These are phyloP conservation scores for Plantago ovata DNA, from an alignment of 257 asterid genomes.

Conservation along the genomic window DNA sequence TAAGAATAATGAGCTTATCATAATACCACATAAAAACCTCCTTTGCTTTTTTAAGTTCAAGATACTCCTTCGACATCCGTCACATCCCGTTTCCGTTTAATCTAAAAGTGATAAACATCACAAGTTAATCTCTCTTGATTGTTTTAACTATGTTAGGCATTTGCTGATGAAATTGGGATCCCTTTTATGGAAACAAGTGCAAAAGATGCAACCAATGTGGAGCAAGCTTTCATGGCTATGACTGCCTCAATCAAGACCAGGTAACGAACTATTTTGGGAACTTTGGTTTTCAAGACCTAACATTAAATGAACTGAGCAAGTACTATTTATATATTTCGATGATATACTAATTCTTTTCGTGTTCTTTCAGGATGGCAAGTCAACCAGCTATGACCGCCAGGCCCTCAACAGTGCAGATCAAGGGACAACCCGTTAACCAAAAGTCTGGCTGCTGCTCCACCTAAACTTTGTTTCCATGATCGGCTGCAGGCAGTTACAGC, in stretches of 20 bases:
- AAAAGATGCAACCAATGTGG: slow-evolving; percentile 53
- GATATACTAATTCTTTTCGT: slow-evolving; percentile 1
- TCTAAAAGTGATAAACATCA: too few species aligned
- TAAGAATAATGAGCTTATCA: too few species aligned
- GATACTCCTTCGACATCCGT: neutral
- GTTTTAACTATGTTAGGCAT: slow-evolving; percentile 38
- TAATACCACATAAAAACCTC: too few species aligned
- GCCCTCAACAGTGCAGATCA: slow-evolving; percentile 79
- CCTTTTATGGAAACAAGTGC: slow-evolving; percentile 69
- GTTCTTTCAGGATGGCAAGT: slow-evolving; percentile 75
- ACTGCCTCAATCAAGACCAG: slow-evolving; percentile 49
- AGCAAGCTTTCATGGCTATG: slow-evolving; percentile 67
- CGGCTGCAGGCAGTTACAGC: slow-evolving; percentile 6
- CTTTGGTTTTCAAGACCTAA: neutral
- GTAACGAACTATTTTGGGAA: slow-evolving; percentile 20
- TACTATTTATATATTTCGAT: neutral
- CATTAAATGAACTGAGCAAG: neutral
- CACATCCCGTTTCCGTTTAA: neutral
- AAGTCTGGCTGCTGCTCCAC: slow-evolving; percentile 82
- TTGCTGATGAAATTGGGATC: slow-evolving; percentile 61
- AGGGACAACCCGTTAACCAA: slow-evolving; percentile 81
- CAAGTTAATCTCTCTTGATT: neutral
- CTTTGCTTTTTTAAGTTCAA: too few species aligned
- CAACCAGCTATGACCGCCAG: slow-evolving; percentile 74
- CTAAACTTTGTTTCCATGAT: slow-evolving; percentile 20